Percentiles rank a stretch among this genome's conserved stretches.
Evolutionary conservation across 73 alveolate species (phyloP).

Genomic region (Tetrahymena thermophila): DNA sequence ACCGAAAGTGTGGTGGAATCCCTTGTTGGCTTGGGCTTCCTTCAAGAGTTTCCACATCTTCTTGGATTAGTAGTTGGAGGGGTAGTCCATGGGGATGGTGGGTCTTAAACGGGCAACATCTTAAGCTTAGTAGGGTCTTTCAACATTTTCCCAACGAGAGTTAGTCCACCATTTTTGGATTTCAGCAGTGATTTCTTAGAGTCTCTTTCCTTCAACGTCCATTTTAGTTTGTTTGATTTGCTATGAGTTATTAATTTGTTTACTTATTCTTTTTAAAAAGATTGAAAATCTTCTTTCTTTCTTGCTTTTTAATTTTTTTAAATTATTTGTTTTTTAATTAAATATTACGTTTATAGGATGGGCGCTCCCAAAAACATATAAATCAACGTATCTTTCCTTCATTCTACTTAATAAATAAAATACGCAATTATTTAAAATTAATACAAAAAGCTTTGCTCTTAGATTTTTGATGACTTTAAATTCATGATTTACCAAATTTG

Average conservation of each 20-base stretch:
- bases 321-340: not conserved
- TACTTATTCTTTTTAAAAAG: not conserved
- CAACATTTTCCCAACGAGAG: constrained; percentile 23
- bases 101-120: constrained; percentile 29
- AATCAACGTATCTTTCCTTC: not conserved
- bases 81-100: constrained; percentile 1
- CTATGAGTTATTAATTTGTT: not conserved
- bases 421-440: not conserved
- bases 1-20: constrained; percentile 76
- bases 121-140: constrained; percentile 34
- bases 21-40: constrained; percentile 16
- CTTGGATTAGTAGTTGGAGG: constrained; percentile 22
- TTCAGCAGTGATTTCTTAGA: not conserved
- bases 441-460: not conserved
- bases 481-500: not conserved
- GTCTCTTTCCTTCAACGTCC: not conserved
- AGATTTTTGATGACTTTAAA: not conserved
- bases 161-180: constrained; percentile 21
- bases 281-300: not conserved
- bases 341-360: not conserved
- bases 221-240: not conserved
- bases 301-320: not conserved
- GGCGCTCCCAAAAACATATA: not conserved
- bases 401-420: not conserved
- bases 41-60: constrained; percentile 30